phyloP scores from a whole-genome alignment of 306 rosid species.

The Gynostemma pentaphyllum region DNA sequence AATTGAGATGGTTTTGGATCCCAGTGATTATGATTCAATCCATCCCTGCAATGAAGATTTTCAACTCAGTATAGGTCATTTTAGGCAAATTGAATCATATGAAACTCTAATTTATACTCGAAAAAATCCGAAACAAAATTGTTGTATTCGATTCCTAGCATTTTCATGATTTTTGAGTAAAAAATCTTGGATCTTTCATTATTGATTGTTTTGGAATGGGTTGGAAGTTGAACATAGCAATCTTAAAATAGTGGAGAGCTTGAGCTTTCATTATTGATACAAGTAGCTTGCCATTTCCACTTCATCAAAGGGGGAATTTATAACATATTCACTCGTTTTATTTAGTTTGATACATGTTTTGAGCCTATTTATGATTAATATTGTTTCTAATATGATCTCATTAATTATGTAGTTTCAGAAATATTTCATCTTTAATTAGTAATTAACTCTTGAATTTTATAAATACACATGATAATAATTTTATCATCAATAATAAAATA shows the following conservation, averaged over 20 bases:
- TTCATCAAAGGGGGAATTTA: too few species aligned
- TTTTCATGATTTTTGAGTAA: neutral
- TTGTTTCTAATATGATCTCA: too few species aligned
- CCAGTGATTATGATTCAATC: neutral
- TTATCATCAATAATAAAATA: too few species aligned
- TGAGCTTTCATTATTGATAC: too few species aligned
- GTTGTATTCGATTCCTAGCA: neutral
- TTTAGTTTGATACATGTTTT: too few species aligned
- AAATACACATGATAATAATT: too few species aligned
- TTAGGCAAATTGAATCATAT: neutral
- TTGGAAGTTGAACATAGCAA: neutral
- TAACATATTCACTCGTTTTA: too few species aligned
- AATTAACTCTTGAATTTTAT: too few species aligned
- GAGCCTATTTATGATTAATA: too few species aligned
- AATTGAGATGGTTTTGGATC: neutral
- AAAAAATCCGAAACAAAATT: neutral
- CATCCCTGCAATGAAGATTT: neutral
- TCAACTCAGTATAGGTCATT: neutral
- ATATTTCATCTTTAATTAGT: too few species aligned
- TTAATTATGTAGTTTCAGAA: too few species aligned
- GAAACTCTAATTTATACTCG: neutral
- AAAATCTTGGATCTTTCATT: neutral
- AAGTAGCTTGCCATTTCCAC: too few species aligned
- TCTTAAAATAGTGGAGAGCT: neutral
- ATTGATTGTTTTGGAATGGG: neutral